Conservation (phyloP, 805 yeast species). For the Saccharomycodes ludwigii region DNA sequence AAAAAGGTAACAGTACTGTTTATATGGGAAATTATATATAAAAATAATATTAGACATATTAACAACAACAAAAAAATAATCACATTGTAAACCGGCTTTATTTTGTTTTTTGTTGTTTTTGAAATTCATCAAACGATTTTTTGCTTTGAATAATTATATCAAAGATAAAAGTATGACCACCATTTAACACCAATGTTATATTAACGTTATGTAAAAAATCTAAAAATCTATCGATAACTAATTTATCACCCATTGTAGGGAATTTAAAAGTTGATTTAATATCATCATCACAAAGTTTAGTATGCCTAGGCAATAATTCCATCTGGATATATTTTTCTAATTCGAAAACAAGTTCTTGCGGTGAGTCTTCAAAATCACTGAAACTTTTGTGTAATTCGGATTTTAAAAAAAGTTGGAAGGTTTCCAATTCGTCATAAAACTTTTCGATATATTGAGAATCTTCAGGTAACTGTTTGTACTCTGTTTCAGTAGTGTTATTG, state of each 20-base stretch:
- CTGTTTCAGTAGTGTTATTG: too few species aligned
- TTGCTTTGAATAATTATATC: conserved; percentile 45
- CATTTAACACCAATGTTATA: conserved; percentile 36
- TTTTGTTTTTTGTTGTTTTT: conserved; percentile 14
- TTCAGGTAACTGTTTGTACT: conserved; percentile 38
- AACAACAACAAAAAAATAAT: too few species aligned
- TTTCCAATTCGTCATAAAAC: conserved; percentile 31
- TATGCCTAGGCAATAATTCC: conserved; percentile 17
- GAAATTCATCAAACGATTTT: conserved; percentile 32
- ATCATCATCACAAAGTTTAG: conserved; percentile 3
- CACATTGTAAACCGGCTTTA: too few species aligned
- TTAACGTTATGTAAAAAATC: conserved; percentile 31
- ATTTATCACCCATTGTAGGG: conserved; percentile 10
- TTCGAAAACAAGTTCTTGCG: conserved; percentile 27
- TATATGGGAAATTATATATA: too few species aligned
- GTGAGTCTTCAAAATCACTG: conserved; percentile 27
- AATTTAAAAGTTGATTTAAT: conserved; percentile 8
- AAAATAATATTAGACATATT: too few species aligned
- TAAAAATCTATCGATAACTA: conserved; percentile 18
- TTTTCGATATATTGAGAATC: conserved; percentile 40
- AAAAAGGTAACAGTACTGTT: too few species aligned
- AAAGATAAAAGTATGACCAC: conserved; percentile 45
- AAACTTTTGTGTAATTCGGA: conserved; percentile 19
- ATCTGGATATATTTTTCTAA: conserved; percentile 27
- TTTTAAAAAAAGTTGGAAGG: conserved; percentile 11